A percentile compares a stretch with the other conserved stretches of the same genome.
These are phyloP conservation scores for Scheffersomyces segobiensis DNA, from an alignment of 1,139 yeast species.

Conservation along the genomic window DNA sequence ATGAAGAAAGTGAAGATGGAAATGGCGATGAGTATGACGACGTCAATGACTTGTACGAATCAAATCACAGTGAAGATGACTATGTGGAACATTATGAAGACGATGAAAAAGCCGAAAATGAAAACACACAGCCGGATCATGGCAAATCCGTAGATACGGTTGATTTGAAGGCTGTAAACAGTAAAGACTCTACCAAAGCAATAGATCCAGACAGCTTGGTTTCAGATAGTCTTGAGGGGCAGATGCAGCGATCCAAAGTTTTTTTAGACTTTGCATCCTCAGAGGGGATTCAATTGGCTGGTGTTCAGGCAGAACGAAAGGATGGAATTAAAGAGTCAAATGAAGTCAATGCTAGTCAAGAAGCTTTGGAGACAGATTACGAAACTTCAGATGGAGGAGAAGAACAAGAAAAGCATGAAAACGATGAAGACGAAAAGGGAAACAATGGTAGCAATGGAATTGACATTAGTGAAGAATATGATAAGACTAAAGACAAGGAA, in stretches of 20 bases:
- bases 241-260: background rate
- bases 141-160: background rate
- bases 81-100: constrained; percentile 2
- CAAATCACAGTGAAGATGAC: background rate
- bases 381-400: background rate
- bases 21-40: constrained; percentile 4
- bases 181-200: background rate
- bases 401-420: background rate
- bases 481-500: background rate
- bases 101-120: background rate
- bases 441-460: background rate
- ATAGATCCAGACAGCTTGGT: background rate
- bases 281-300: background rate
- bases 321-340: background rate
- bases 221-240: background rate
- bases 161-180: background rate
- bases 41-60: background rate
- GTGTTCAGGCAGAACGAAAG: background rate
- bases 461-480: constrained; percentile 4
- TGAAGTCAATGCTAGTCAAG: background rate
- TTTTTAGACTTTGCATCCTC: background rate
- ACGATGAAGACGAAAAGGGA: constrained; percentile 4
- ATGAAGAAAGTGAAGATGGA: constrained; percentile 3
- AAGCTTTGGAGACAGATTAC: constrained; percentile 1
- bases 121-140: background rate